Percentiles rank a stretch among this genome's conserved stretches.
These are phyloP conservation scores for Diaporthe ampelina DNA, from an alignment of 2,329 filamentous ascomycete species.

Conservation along the genomic window DNA sequence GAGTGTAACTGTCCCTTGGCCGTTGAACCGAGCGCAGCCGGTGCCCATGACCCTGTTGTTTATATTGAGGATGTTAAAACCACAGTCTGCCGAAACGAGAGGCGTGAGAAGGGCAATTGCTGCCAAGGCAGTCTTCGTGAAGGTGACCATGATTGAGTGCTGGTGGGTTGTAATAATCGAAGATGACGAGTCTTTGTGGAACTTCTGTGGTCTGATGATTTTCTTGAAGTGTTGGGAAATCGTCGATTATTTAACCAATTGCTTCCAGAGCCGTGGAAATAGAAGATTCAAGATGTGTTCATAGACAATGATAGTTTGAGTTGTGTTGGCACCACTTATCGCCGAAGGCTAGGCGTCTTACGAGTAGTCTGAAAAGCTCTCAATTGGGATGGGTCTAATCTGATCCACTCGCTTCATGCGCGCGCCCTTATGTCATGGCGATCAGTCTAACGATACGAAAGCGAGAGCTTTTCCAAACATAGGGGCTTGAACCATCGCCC, in stretches of 20 bases:
- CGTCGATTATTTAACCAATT: neutral
- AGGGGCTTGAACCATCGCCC: too few relatives aligned
- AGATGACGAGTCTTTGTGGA: neutral
- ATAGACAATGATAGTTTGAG: neutral
- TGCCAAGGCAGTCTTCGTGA: slow-evolving; percentile 6
- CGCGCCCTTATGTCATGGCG: neutral
- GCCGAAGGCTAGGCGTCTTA: neutral
- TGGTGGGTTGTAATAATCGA: neutral
- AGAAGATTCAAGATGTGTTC: neutral
- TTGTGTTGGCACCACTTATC: neutral
- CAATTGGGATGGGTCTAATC: neutral
- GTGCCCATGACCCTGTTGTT: slow-evolving; percentile 1
- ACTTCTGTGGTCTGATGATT: neutral
- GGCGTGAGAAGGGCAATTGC: slow-evolving; percentile 10
- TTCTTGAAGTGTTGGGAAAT: neutral
- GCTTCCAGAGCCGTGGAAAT: too few relatives aligned
- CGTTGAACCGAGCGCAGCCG: neutral
- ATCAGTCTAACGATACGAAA: neutral
- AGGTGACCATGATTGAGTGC: slow-evolving; percentile 12
- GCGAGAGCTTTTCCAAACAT: neutral
- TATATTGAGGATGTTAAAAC: slow-evolving; percentile 1
- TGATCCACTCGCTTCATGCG: neutral
- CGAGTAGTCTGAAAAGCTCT: neutral
- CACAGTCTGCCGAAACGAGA: slow-evolving; percentile 10
- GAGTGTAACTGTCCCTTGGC: neutral